A percentile compares a stretch with the other conserved stretches of the same genome.
These are phyloP conservation scores for Microthyrium microscopicum DNA, from an alignment of 2,329 filamentous ascomycete species.

Conservation along the genomic window DNA sequence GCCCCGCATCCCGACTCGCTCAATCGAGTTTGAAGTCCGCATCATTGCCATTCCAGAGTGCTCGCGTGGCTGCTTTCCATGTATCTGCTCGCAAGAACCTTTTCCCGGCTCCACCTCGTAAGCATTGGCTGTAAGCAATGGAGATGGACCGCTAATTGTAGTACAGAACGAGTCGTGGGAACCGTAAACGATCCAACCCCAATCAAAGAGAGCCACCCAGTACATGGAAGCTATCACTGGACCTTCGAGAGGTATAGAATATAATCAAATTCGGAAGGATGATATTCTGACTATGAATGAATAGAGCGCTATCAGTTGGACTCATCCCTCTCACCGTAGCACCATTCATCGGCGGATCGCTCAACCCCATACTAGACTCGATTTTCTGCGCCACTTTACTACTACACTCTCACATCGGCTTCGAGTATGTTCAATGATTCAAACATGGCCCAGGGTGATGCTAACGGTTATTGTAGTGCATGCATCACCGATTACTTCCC, in stretches of 20 bases:
- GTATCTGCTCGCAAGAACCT: conserved; percentile 59
- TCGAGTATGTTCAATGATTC: conserved; percentile 67
- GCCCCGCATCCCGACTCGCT: conserved; percentile 20
- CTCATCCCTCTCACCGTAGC: conserved; percentile 77
- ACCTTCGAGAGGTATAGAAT: conserved; percentile 57
- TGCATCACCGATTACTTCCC: conserved; percentile 88
- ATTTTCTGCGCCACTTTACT: conserved; percentile 68
- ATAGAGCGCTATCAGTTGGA: conserved; percentile 58
- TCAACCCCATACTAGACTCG: conserved; percentile 81
- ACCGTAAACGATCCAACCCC: conserved; percentile 74
- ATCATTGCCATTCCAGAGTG: conserved; percentile 22
- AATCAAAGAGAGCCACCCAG: conserved; percentile 53
- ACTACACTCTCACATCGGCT: conserved; percentile 89
- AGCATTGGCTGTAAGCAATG: conserved; percentile 22
- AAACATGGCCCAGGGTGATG: not conserved
- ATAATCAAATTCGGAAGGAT: not conserved
- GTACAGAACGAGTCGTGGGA: conserved; percentile 55
- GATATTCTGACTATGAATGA: too few species aligned
- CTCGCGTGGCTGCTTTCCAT: conserved; percentile 64
- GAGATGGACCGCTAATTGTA: conserved; percentile 26
- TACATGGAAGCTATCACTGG: conserved; percentile 97
- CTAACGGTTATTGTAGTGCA: conserved; percentile 26
- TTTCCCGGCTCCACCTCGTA: conserved; percentile 74
- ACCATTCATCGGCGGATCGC: conserved; percentile 78
- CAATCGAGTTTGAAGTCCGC: conserved; percentile 19